phyloP scores from a whole-genome alignment of 179 eudicot species.

The Pouteria campechiana region DNA sequence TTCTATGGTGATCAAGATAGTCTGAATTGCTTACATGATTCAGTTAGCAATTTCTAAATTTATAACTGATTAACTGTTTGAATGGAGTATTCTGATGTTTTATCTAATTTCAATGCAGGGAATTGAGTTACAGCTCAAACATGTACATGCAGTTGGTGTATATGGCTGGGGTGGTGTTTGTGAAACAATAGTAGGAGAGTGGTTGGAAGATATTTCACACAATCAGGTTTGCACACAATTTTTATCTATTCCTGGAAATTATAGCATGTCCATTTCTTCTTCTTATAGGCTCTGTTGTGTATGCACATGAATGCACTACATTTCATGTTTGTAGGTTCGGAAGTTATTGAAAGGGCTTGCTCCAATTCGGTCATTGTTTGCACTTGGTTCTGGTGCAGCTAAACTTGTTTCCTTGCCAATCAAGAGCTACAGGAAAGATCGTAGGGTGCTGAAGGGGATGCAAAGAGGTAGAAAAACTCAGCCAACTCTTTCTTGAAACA shows the following conservation, averaged over 20 bases:
- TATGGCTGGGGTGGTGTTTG: constrained; percentile 84
- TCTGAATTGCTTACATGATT: too few relatives aligned
- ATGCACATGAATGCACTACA: constrained; percentile 1
- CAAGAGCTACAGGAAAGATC: constrained; percentile 71
- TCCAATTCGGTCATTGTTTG: constrained; percentile 69
- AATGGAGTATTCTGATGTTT: too few relatives aligned
- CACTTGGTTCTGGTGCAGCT: constrained; percentile 93
- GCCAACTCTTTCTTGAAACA: too few relatives aligned
- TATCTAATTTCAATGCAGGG: constrained; percentile 56
- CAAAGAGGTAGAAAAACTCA: too few relatives aligned
- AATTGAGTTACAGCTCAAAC: constrained; percentile 82
- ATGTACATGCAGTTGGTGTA: constrained; percentile 75
- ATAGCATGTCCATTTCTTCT: too few relatives aligned
- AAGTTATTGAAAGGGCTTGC: constrained; percentile 79
- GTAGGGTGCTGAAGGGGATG: constrained; percentile 75
- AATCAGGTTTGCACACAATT: constrained; percentile 96
- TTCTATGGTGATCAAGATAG: too few relatives aligned
- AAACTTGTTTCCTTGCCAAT: constrained; percentile 87
- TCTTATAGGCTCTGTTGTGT: too few relatives aligned
- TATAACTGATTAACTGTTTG: too few relatives aligned
- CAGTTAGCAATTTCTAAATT: too few relatives aligned
- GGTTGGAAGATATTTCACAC: constrained; percentile 96
- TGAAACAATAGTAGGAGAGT: constrained; percentile 72
- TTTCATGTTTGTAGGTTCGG: constrained; percentile 39
- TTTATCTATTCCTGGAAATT: too few relatives aligned